Evolutionary conservation across 1,139 yeast genomes (phyloP).

Genomic region (Lodderomyces theae): DNA sequence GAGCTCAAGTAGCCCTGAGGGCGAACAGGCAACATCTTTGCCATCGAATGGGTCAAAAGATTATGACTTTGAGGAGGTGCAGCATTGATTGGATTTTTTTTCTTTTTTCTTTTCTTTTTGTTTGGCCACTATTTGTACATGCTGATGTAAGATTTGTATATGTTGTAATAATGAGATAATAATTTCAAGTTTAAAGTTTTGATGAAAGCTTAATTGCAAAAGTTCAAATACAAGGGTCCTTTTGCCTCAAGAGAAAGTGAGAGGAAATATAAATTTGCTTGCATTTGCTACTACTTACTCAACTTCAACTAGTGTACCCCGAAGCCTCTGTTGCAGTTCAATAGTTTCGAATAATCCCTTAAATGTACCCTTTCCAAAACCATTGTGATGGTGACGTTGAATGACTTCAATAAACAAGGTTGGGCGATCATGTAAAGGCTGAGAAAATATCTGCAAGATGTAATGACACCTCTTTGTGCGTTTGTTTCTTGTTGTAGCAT

Average conservation of each 20-base stretch:
- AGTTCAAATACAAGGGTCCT: too few species aligned
- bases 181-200: too few species aligned
- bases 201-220: too few species aligned
- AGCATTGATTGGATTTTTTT: too few species aligned
- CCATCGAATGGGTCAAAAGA: slow-evolving; percentile 8
- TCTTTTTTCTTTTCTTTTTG: too few species aligned
- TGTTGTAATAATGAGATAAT: slow-evolving; percentile 1
- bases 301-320: slow-evolving; percentile 43
- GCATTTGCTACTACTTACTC: neutral
- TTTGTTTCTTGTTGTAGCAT: slow-evolving; percentile 40
- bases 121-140: too few species aligned
- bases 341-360: slow-evolving; percentile 76
- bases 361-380: slow-evolving; percentile 88
- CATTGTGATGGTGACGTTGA: slow-evolving; percentile 74
- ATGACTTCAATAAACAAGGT: slow-evolving; percentile 78
- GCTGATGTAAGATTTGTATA: slow-evolving; percentile 1
- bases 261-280: neutral
- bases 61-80: too few species aligned
- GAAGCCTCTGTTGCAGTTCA: slow-evolving; percentile 55
- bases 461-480: slow-evolving; percentile 49
- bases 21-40: slow-evolving; percentile 4
- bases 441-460: slow-evolving; percentile 73
- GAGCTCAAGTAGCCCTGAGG: neutral
- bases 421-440: slow-evolving; percentile 75
- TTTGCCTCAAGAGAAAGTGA: too few species aligned